Conservation (phyloP, 768 basidiomycete species). For the Sporobolomyces phaffii region DNA sequence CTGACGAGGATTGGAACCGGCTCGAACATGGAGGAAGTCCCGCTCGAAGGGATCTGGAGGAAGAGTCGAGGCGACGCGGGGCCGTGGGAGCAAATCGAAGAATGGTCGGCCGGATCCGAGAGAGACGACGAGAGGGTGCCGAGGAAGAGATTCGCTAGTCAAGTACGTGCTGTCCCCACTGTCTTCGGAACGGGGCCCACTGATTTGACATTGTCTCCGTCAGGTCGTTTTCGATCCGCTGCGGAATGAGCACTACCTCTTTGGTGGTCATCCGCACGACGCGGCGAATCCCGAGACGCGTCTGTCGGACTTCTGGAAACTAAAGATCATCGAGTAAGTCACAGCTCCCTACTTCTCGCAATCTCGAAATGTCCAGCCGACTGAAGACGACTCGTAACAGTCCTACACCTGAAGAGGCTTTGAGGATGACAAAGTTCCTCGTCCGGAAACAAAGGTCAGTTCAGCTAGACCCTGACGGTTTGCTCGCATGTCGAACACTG, state of each 20-base stretch:
- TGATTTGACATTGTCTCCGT: too few relatives aligned
- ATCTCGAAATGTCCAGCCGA: too few relatives aligned
- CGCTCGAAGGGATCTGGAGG: conserved; percentile 13
- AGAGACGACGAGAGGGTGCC: background rate
- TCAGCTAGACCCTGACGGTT: background rate
- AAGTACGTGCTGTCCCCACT: conserved; percentile 8
- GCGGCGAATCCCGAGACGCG: background rate
- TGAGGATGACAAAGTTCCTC: conserved; percentile 35
- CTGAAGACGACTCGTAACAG: too few relatives aligned
- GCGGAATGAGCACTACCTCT: conserved; percentile 26
- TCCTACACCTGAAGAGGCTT: conserved; percentile 34
- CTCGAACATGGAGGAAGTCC: background rate
- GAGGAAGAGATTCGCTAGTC: conserved; percentile 20
- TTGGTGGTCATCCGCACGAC: conserved; percentile 27
- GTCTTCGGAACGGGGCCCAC: too few relatives aligned
- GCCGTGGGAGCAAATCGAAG: conserved; percentile 8
- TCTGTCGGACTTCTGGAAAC: conserved; percentile 29
- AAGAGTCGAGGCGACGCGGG: background rate
- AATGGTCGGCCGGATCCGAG: conserved; percentile 6
- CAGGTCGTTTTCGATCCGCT: conserved; percentile 36
- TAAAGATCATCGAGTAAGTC: conserved; percentile 30
- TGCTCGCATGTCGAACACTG: too few relatives aligned
- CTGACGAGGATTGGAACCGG: background rate
- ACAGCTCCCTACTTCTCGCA: too few relatives aligned
- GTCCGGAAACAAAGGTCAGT: conserved; percentile 38